Evolutionary conservation across 768 basidiomycete species (phyloP), one percentile per base, ranked within the genome.

Genomic region (Tulasnella sp.): DNA sequence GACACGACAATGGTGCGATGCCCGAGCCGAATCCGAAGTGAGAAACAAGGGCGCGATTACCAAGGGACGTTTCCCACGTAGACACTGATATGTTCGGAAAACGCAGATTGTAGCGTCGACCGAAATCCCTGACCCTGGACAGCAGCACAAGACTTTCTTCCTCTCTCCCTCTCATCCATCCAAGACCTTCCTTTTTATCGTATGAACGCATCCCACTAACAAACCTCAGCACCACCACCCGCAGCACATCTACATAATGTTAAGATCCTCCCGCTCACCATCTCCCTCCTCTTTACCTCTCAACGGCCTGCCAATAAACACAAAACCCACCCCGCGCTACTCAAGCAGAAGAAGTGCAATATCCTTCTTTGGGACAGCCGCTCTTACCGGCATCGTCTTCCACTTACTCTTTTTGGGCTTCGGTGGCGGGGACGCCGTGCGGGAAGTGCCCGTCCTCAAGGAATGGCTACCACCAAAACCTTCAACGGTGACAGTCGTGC

Each of bases 311-410:
- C 78, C 79, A 70, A 71, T 79, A 39, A 77, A 40, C 35, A 79
- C 79, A 18, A 77, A 73, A 44, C 48, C 79, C 6, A 39, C 79
- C 20, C 48, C 77, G 5, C 61, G 55, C 39, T 76, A 40, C 37
- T 32, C 70, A 23, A 29, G 15, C 11, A 6, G 76, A 35, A 61
- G 76, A 6, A 42, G 42, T 18, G 35, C 70, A 10, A 18, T 81
- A 51, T 70, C 74, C 55, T 81, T 81, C 75, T 70, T 81, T 42
- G 77, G 78, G 11, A 81, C 75, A 5, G 80, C 80, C 29, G 78
- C 72, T 18, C 26, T 70, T 37, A 46, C 77, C 13, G 80, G 80
- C 67, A 67, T 81, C 72, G n/a, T 77, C 55, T 80, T 81, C 37
- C 80, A 81, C 48, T 55, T 81, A 18, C 48, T 81, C 42, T 61